Evolutionary conservation across 371 early-diverging fungal species (phyloP).

Genomic region (Mortierella sp.): DNA sequence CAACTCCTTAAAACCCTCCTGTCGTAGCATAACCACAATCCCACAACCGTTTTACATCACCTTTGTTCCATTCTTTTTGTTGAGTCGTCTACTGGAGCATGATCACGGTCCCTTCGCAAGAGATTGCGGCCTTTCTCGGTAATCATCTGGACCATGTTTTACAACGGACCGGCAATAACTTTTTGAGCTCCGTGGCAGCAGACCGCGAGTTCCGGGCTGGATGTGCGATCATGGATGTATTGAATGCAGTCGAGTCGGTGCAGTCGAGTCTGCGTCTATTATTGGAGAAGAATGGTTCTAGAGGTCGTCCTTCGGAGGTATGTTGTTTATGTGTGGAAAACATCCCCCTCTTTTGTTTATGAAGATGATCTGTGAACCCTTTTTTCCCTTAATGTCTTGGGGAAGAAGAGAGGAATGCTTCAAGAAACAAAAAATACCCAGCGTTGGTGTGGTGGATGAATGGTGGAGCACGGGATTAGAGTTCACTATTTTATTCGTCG

Average conservation of each 20-base stretch:
- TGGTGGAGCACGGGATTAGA: constrained; percentile 5
- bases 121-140: constrained; percentile 52
- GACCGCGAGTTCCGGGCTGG: constrained; percentile 49
- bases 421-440: too few relatives aligned
- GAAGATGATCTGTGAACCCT: too few relatives aligned
- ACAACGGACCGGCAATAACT: constrained; percentile 41
- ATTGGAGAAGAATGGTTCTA: constrained; percentile 11
- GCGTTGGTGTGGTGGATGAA: too few relatives aligned
- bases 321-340: background rate
- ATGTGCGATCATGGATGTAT: constrained; percentile 52
- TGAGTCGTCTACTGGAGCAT: constrained; percentile 21
- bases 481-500: constrained; percentile 9
- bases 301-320: constrained; percentile 29
- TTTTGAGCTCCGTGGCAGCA: constrained; percentile 46
- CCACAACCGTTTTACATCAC: too few relatives aligned
- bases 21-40: too few relatives aligned
- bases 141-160: constrained; percentile 51
- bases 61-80: background rate
- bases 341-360: too few relatives aligned
- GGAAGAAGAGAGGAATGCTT: too few relatives aligned
- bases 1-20: too few relatives aligned
- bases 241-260: constrained; percentile 47
- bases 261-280: constrained; percentile 27
- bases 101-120: constrained; percentile 55
- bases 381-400: too few relatives aligned